Evolutionary conservation across 208 protist genomes (phyloP).

Genomic region (Leishmania guyanensis): DNA sequence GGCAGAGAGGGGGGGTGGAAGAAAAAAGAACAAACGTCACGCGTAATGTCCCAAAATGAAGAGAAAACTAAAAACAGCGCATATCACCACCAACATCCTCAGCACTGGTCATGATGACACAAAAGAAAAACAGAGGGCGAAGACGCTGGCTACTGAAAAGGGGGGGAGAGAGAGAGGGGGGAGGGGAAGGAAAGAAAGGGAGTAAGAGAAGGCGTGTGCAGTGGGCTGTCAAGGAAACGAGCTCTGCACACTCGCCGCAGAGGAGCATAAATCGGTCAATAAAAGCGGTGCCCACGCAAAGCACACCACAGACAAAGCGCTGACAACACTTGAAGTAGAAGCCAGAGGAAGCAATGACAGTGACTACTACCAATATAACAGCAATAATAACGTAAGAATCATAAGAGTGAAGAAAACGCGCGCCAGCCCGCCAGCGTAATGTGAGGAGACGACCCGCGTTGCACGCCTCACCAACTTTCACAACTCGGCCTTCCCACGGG

Average conservation of each 20-base stretch:
- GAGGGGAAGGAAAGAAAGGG: not conserved
- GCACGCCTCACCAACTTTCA: too few relatives aligned
- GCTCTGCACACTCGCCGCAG: not conserved
- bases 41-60: not conserved
- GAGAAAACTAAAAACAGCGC: too few relatives aligned
- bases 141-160: not conserved
- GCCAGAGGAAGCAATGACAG: not conserved
- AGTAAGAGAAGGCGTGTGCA: not conserved
- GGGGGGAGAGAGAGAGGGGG: not conserved
- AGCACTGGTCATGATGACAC: too few relatives aligned
- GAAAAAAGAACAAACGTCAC: not conserved
- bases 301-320: not conserved
- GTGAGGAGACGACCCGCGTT: too few relatives aligned
- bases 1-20: not conserved
- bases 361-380: not conserved
- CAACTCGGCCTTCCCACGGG: too few relatives aligned
- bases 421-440: too few relatives aligned
- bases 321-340: not conserved
- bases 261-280: too few relatives aligned
- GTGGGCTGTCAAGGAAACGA: not conserved
- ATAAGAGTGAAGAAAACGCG: too few relatives aligned
- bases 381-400: too few relatives aligned
- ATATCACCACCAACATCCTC: too few relatives aligned
- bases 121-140: not conserved
- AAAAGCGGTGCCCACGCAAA: too few relatives aligned